A percentile compares a stretch with the other conserved stretches of the same genome.
phyloP scores from a whole-genome alignment of 1,284 basidiomycete genomes.

The Irpex sp. region DNA sequence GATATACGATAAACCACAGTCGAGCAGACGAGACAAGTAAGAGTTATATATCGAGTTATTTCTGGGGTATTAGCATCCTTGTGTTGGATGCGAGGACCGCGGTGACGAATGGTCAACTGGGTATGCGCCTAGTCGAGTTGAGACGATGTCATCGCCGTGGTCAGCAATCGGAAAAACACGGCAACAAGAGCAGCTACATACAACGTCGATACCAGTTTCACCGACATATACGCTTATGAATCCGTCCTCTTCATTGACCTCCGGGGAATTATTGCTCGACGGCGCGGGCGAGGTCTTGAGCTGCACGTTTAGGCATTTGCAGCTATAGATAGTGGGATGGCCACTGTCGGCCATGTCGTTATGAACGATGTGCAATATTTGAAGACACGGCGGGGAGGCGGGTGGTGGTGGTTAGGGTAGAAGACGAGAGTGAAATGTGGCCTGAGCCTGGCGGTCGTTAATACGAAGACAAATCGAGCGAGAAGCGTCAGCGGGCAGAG shows the following conservation, averaged over 20 bases:
- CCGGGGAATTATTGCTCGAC: conserved; percentile 10
- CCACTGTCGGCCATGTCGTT: conserved; percentile 24
- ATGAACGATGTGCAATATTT: not conserved
- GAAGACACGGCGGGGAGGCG: not conserved
- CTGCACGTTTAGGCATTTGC: conserved; percentile 68
- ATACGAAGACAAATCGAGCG: not conserved
- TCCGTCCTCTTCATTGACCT: conserved; percentile 32
- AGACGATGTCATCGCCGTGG: not conserved
- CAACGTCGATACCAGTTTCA: conserved; percentile 61
- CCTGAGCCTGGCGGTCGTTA: conserved; percentile 1
- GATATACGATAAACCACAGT: conserved; percentile 63
- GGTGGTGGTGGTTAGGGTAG: not conserved
- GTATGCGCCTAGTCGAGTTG: conserved; percentile 46
- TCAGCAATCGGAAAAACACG: conserved; percentile 11
- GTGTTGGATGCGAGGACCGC: conserved; percentile 43
- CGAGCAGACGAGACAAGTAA: conserved; percentile 68
- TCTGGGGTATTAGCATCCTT: conserved; percentile 34
- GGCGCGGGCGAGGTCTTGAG: conserved; percentile 30
- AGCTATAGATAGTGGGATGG: conserved; percentile 36
- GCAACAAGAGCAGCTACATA: conserved; percentile 29
- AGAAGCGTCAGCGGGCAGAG: conserved; percentile 2
- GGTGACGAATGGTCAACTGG: conserved; percentile 64
- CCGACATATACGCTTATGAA: conserved; percentile 58
- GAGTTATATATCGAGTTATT: conserved; percentile 52
- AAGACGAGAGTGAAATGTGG: not conserved